Conservation (phyloP, 176 grass and related monocot genomes). For the Eragrostis curvula region DNA sequence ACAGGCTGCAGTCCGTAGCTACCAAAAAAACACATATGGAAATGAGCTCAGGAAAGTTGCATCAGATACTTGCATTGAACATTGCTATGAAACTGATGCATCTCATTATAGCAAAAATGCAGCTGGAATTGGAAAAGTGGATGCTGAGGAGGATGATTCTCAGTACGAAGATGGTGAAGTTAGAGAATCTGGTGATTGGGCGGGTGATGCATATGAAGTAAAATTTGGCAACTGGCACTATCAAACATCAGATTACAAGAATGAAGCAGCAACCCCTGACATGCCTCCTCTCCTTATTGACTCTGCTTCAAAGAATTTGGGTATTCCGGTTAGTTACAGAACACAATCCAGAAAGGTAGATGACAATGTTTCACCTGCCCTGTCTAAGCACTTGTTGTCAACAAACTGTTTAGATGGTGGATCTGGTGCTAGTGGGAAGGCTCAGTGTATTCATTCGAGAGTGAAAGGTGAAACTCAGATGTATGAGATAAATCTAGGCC, state of each 20-base stretch:
- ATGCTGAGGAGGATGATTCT: constrained; percentile 86
- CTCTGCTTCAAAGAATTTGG: constrained; percentile 38
- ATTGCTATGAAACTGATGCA: constrained; percentile 43
- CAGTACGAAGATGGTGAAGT: constrained; percentile 98
- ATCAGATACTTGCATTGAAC: constrained; percentile 33
- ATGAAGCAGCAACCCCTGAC: constrained; percentile 34
- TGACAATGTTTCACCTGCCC: constrained; percentile 33
- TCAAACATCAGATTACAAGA: constrained; percentile 56
- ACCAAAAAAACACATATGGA: constrained; percentile 34
- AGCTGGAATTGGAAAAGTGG: constrained; percentile 39
- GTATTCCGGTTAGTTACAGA: constrained; percentile 34
- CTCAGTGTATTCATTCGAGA: constrained; percentile 31
- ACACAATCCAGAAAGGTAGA: constrained; percentile 32
- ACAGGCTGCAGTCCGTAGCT: constrained; percentile 32
- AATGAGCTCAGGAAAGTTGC: constrained; percentile 39
- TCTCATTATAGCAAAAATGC: constrained; percentile 42
- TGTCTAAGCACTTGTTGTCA: constrained; percentile 44
- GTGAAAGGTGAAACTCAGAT: constrained; percentile 33
- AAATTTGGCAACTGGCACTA: constrained; percentile 46
- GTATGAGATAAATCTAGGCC: constrained; percentile 35
- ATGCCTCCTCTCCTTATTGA: constrained; percentile 42
- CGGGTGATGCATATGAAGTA: constrained; percentile 50
- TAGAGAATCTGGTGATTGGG: constrained; percentile 79
- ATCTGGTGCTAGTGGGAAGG: constrained; percentile 27
- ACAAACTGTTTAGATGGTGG: constrained; percentile 46